Conservation (phyloP, 1,284 basidiomycete genomes). For the Ustilago trichophora region DNA sequence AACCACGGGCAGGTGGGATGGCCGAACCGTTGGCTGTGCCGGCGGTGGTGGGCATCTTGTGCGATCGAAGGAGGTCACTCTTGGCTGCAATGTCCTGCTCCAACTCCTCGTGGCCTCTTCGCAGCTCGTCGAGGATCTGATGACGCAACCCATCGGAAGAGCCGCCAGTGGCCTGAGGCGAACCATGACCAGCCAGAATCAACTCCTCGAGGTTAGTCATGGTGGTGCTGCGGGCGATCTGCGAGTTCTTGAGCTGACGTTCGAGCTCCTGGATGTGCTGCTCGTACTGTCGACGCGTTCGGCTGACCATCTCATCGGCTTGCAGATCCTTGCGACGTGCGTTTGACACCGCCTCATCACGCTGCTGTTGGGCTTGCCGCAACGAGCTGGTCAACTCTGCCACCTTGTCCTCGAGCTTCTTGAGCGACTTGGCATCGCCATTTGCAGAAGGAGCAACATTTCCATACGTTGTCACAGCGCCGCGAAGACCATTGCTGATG, state of each 20-base stretch:
- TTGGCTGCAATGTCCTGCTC: constrained; percentile 63
- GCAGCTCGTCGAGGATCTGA: constrained; percentile 76
- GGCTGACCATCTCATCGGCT: constrained; percentile 75
- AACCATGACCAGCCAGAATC: constrained; percentile 35
- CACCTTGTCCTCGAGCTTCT: constrained; percentile 74
- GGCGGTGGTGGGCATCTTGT: no score
- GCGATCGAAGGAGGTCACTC: constrained; percentile 50
- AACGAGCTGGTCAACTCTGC: constrained; percentile 66
- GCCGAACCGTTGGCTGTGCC: no score
- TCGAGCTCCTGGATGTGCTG: constrained; percentile 75
- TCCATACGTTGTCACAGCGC: constrained; percentile 29
- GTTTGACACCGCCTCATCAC: constrained; percentile 69
- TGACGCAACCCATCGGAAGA: constrained; percentile 73
- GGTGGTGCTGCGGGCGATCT: constrained; percentile 67
- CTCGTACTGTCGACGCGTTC: constrained; percentile 77
- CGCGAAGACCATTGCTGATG: constrained; percentile 24
- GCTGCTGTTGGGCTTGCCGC: constrained; percentile 53
- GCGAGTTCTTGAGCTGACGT: constrained; percentile 69
- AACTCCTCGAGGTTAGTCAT: constrained; percentile 62
- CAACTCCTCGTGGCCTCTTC: constrained; percentile 66
- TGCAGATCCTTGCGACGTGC: constrained; percentile 74
- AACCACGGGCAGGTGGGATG: constrained; percentile 11
- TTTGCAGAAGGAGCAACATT: constrained; percentile 30
- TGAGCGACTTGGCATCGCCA: constrained; percentile 27
- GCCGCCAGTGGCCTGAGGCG: constrained; percentile 14